Conservation (phyloP, 2,329 filamentous ascomycete species). For the Pestalotiopsis fici region DNA sequence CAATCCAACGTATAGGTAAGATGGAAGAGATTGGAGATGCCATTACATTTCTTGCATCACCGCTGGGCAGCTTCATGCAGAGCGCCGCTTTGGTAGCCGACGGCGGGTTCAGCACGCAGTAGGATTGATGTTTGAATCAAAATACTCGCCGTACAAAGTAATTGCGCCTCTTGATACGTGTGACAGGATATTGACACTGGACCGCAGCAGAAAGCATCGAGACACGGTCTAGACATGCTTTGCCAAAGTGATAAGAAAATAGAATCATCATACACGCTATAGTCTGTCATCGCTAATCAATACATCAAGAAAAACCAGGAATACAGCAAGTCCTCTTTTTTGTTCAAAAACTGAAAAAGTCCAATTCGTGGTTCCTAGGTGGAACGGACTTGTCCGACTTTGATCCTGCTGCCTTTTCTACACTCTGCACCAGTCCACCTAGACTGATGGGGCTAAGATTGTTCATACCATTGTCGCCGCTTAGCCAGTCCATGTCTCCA, state of each 20-base stretch:
- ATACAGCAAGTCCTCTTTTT: not conserved
- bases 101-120: constrained; percentile 37
- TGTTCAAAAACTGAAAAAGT: constrained; percentile 38
- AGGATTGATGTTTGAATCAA: not conserved
- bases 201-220: not conserved
- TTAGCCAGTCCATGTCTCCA: constrained; percentile 24
- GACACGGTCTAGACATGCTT: not conserved
- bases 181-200: not conserved
- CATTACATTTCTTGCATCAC: constrained; percentile 51
- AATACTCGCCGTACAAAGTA: not conserved
- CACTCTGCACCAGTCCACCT: constrained; percentile 29
- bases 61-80: constrained; percentile 54
- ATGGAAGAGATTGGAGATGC: constrained; percentile 54
- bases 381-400: constrained; percentile 8
- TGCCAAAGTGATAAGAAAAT: not conserved
- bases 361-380: constrained; percentile 36
- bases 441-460: constrained; percentile 28
- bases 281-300: not conserved
- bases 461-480: constrained; percentile 8
- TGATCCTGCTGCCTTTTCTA: constrained; percentile 11
- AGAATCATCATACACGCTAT: not conserved
- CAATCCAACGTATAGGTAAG: constrained; percentile 40
- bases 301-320: not conserved
- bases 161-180: not conserved
- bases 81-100: constrained; percentile 49